Conservation (phyloP, 2,329 filamentous ascomycete genomes). For the Penicillium sp. region DNA sequence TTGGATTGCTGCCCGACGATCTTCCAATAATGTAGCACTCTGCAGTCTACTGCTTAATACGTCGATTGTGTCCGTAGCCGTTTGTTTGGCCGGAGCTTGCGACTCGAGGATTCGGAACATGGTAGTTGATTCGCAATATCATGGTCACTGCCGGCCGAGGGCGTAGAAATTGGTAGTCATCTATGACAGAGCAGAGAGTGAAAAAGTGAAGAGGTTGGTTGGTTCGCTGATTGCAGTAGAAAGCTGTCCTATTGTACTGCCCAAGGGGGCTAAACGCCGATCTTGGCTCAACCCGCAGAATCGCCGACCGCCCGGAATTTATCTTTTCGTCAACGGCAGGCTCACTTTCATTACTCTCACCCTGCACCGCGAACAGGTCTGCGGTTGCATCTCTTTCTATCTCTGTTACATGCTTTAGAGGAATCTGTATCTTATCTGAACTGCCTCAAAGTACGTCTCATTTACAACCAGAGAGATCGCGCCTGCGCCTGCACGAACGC, state of each 20-base stretch:
- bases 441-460: neutral
- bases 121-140: slow-evolving; percentile 37
- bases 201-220: slow-evolving; percentile 5
- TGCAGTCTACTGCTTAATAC: slow-evolving; percentile 82
- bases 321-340: slow-evolving; percentile 19
- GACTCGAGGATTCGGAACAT: slow-evolving; percentile 61
- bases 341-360: slow-evolving; percentile 12
- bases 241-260: slow-evolving; percentile 24
- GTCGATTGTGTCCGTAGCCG: slow-evolving; percentile 89
- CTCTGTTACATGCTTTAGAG: neutral
- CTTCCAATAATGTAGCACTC: slow-evolving; percentile 88
- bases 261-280: slow-evolving; percentile 18
- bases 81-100: slow-evolving; percentile 89
- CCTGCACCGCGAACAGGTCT: slow-evolving; percentile 17
- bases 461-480: slow-evolving; percentile 1
- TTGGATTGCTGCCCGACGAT: slow-evolving; percentile 87
- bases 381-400: slow-evolving; percentile 12
- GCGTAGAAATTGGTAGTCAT: slow-evolving; percentile 30
- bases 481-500: slow-evolving; percentile 2
- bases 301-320: slow-evolving; percentile 23
- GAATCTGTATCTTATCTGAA: neutral
- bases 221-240: slow-evolving; percentile 13
- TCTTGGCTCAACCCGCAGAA: slow-evolving; percentile 17
- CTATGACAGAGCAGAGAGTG: slow-evolving; percentile 17
- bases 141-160: slow-evolving; percentile 40